Evolutionary conservation across 1,139 yeast species (phyloP).

Genomic region (Candida buenavistaensis): DNA sequence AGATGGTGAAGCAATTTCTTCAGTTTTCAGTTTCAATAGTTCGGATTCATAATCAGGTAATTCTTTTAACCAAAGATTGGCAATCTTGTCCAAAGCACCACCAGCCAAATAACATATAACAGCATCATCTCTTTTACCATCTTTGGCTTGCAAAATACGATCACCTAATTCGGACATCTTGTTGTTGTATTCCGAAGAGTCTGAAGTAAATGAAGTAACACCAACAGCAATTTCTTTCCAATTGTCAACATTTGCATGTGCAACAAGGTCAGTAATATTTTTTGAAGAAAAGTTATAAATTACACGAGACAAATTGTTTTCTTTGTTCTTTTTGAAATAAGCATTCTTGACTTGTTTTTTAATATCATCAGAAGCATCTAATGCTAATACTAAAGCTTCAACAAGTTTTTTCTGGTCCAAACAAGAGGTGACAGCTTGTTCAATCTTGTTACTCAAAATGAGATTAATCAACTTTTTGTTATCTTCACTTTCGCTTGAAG

Average conservation of each 20-base stretch:
- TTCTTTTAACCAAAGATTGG: conserved; percentile 83
- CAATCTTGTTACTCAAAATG: conserved; percentile 62
- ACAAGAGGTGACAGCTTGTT: conserved; percentile 68
- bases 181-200: conserved; percentile 47
- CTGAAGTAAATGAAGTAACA: conserved; percentile 56
- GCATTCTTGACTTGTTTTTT: conserved; percentile 70
- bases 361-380: conserved; percentile 63
- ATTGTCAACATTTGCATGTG: conserved; percentile 70
- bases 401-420: conserved; percentile 61
- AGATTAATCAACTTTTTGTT: conserved; percentile 54
- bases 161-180: conserved; percentile 75
- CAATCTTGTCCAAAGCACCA: conserved; percentile 73
- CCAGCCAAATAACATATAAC: conserved; percentile 80
- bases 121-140: conserved; percentile 62
- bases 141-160: conserved; percentile 39
- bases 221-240: conserved; percentile 86
- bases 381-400: conserved; percentile 83
- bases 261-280: conserved; percentile 70
- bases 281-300: conserved; percentile 63
- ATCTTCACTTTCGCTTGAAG: conserved; percentile 19
- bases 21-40: conserved; percentile 40
- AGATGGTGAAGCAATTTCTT: conserved; percentile 57
- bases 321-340: conserved; percentile 61
- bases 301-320: conserved; percentile 67
- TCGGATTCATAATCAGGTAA: conserved; percentile 57